Conservation (phyloP, 768 basidiomycete species). For the Mrakia frigida region DNA sequence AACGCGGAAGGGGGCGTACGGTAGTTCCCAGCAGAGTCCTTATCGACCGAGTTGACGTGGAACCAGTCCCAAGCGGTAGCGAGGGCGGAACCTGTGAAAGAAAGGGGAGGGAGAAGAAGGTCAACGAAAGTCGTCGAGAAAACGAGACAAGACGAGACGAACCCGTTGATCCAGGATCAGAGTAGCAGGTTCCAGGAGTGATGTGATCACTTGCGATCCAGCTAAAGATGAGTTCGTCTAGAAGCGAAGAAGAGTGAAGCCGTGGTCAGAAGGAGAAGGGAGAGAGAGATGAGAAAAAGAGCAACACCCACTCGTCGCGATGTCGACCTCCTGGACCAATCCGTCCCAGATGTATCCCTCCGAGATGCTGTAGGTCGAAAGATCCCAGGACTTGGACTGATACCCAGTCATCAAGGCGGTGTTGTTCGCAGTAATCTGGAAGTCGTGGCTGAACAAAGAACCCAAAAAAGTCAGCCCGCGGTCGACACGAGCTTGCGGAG, state of each 20-base stretch:
- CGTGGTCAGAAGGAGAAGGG: neutral
- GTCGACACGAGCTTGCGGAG: neutral
- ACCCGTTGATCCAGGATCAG: constrained; percentile 33
- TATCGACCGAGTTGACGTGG: constrained; percentile 41
- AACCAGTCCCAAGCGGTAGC: constrained; percentile 33
- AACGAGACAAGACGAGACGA: neutral
- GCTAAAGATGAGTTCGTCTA: constrained; percentile 37
- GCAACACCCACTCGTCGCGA: constrained; percentile 33
- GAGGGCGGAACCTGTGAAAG: neutral
- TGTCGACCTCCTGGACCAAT: constrained; percentile 37
- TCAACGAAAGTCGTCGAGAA: neutral
- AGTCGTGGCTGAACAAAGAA: constrained; percentile 23
- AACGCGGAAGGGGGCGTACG: neutral
- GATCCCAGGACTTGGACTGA: constrained; percentile 35
- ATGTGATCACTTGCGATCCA: constrained; percentile 39
- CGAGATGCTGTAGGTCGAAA: constrained; percentile 29
- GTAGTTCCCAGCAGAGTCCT: constrained; percentile 37
- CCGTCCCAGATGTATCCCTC: constrained; percentile 35
- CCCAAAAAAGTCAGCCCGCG: neutral
- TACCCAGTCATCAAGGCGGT: constrained; percentile 35
- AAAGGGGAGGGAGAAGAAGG: neutral
- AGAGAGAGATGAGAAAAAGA: neutral
- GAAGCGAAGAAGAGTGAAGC: neutral
- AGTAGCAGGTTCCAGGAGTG: constrained; percentile 35
- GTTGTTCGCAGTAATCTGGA: constrained; percentile 37